Conservation (phyloP, 768 basidiomycete genomes). For the Pulveroboletus sp. region DNA sequence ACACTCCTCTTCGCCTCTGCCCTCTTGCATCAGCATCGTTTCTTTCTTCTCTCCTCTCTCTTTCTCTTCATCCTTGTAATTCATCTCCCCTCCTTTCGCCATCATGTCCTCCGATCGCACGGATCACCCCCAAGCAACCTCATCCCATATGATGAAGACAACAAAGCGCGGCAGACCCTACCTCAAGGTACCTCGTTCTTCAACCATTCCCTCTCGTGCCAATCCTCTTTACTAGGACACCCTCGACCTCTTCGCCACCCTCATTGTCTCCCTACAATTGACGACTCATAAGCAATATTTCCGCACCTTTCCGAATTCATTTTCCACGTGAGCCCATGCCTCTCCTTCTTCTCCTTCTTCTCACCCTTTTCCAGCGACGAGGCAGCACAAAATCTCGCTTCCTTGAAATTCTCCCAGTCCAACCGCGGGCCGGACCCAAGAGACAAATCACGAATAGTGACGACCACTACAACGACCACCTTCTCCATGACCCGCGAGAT, state of each 20-base stretch:
- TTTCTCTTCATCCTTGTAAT: slow-evolving; percentile 30
- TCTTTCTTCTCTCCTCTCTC: slow-evolving; percentile 31
- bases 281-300: slow-evolving; percentile 94
- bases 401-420: slow-evolving; percentile 98
- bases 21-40: slow-evolving; percentile 24
- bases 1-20: slow-evolving; percentile 9
- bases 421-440: slow-evolving; percentile 98
- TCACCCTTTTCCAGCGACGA: slow-evolving; percentile 68
- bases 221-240: slow-evolving; percentile 65
- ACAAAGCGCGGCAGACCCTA: slow-evolving; percentile 94
- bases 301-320: slow-evolving; percentile 90
- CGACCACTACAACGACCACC: slow-evolving; percentile 98
- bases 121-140: slow-evolving; percentile 48
- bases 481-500: slow-evolving; percentile 99
- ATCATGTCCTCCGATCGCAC: slow-evolving; percentile 42
- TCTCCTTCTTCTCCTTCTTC: slow-evolving; percentile 1
- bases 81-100: slow-evolving; percentile 20
- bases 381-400: slow-evolving; percentile 88
- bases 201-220: slow-evolving; percentile 7
- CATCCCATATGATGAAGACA: slow-evolving; percentile 98
- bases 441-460: slow-evolving; percentile 96
- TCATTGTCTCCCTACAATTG: slow-evolving; percentile 90
- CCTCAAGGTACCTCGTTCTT: slow-evolving; percentile 63
- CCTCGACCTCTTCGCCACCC: slow-evolving; percentile 95
- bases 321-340: slow-evolving; percentile 75